These are phyloP conservation scores for Phytophthora litchii DNA, from an alignment of 352 stramenopile genomes.

Conservation along the genomic window DNA sequence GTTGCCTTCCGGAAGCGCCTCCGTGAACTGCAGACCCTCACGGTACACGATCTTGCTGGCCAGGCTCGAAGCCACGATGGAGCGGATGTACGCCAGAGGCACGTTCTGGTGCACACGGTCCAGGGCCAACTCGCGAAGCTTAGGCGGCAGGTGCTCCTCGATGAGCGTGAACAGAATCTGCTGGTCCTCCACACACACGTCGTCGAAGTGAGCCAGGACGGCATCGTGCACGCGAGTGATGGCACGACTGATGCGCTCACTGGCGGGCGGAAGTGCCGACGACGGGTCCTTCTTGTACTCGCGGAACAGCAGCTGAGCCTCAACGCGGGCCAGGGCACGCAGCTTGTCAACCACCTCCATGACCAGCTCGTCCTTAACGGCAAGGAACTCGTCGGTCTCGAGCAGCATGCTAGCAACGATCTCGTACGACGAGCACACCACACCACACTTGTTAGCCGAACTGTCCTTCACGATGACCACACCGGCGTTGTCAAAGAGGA, in stretches of 20 bases:
- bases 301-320: conserved; percentile 97
- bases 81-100: conserved; percentile 96
- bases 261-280: conserved; percentile 90
- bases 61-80: conserved; percentile 95
- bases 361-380: conserved; percentile 95
- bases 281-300: conserved; percentile 94
- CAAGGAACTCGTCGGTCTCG: conserved; percentile 96
- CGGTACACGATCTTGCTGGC: conserved; percentile 98
- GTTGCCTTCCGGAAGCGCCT: conserved; percentile 90
- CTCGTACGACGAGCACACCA: conserved; percentile 87
- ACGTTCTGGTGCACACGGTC: conserved; percentile 93
- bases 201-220: conserved; percentile 91
- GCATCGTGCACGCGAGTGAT: conserved; percentile 98
- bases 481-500: conserved; percentile 94
- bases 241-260: conserved; percentile 94
- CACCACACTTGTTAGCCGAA: conserved; percentile 91
- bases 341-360: conserved; percentile 95
- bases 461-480: conserved; percentile 98
- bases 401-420: conserved; percentile 95
- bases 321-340: conserved; percentile 90
- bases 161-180: conserved; percentile 85
- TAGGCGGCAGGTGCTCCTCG: conserved; percentile 93
- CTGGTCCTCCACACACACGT: conserved; percentile 87
- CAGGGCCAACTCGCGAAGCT: conserved; percentile 93
- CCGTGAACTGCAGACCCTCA: conserved; percentile 96